A percentile compares a stretch with the other conserved stretches of the same genome.
These are phyloP conservation scores for Solanum appendiculatum DNA, from an alignment of 257 asterid genomes.

Conservation along the genomic window DNA sequence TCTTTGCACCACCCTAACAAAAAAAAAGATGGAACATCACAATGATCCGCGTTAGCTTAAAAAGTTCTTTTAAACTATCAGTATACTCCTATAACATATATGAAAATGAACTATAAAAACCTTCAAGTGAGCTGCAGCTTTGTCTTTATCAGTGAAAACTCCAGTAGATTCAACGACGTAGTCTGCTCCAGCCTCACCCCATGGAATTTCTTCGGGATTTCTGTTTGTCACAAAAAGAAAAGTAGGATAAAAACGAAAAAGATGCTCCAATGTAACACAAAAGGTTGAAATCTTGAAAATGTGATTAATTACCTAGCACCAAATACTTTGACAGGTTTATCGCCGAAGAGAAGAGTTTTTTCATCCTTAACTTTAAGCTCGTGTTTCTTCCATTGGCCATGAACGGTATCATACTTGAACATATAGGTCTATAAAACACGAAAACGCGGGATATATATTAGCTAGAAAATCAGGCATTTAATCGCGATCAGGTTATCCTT, in stretches of 20 bases:
- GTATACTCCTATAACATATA: background rate
- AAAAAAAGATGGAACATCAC: background rate
- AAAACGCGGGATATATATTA: background rate
- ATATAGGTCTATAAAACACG: constrained; percentile 36
- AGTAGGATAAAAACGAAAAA: background rate
- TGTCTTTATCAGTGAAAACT: constrained; percentile 45
- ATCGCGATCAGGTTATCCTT: background rate
- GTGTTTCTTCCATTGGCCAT: constrained; percentile 52
- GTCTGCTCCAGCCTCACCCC: constrained; percentile 42
- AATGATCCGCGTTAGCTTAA: background rate
- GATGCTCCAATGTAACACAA: background rate
- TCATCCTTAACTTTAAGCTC: constrained; percentile 51
- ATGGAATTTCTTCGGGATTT: constrained; percentile 37
- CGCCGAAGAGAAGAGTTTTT: constrained; percentile 52
- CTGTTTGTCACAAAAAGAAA: background rate
- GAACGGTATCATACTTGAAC: constrained; percentile 59
- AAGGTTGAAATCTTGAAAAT: background rate
- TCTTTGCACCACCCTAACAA: constrained; percentile 22
- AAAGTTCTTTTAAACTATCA: background rate
- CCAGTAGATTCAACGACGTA: constrained; percentile 43
- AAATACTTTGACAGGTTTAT: constrained; percentile 36
- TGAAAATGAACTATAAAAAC: background rate
- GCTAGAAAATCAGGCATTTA: background rate
- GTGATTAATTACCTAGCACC: constrained; percentile 20
- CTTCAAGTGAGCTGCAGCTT: constrained; percentile 47